Base-by-base conservation (phyloP, 192 early-diverging fungal species). In the Umbelopsis sp. region DNA sequence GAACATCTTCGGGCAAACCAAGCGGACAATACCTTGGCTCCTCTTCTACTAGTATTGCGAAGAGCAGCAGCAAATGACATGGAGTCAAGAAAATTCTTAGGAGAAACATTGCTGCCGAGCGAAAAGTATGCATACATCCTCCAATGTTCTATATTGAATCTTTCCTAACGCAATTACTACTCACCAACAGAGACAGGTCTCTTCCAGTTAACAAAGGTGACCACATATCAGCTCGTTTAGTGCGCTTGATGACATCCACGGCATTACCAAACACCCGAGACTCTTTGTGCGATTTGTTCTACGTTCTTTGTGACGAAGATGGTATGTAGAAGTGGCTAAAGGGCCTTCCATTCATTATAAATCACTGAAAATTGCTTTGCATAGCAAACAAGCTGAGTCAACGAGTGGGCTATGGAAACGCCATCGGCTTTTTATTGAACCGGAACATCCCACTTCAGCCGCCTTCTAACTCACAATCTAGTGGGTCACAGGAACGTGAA, bases 331-430 rank as follows among this genome's bases (percentile, higher is more conserved):
- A 18, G 3, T 48, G 20, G 13, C 13, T 51, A 46, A 10, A 30
- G 20, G 23, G 48, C 49, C 25, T 41, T 10, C 13, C 23, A 30
- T 9, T 20, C n/a, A 37, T 67, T 67, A 41, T 61, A 25, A 11
- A 15, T 70, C 37, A 45, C 53, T 23, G 16, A 45, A 25, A 13
- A 68, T 46, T 50, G 18, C 55, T 16, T 23, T n/a, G 41, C 46
- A n/a, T 71, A 94, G 92, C 87, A 2, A 75, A 79, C 11, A 66
- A 70, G 16, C 85, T 95, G 51, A 85, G 89, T 21, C 75, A 80
- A 25, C 87, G 92, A 72, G 87, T 94, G 4, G 97, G 97, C 13
- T 98, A 97, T 68, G 97, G 95, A 44, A 95, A 95, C 74, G 94
- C 93, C 22, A 94, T 94, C 8, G 97, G 97, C 47, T 98, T 92